phyloP scores from a whole-genome alignment of 257 asterid genomes.

The Leonotis leonurus region DNA sequence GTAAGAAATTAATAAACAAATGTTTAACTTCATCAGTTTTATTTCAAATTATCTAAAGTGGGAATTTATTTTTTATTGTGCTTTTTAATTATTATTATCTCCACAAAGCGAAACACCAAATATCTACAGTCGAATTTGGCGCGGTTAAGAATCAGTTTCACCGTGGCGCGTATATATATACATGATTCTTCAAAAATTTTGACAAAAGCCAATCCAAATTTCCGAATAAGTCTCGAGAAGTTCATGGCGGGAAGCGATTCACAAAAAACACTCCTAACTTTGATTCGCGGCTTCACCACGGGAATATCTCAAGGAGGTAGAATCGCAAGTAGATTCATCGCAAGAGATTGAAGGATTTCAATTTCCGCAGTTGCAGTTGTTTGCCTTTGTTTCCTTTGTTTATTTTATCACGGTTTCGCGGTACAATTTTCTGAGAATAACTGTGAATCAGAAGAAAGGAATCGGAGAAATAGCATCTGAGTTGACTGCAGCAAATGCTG shows the following conservation, averaged over 20 bases:
- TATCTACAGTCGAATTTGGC: too few relatives aligned
- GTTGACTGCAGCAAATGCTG: conserved; percentile 35
- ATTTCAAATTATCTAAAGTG: too few relatives aligned
- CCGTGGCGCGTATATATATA: neutral
- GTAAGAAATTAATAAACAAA: too few relatives aligned
- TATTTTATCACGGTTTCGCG: neutral
- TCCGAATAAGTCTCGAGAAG: neutral
- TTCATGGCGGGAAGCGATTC: conserved; percentile 84
- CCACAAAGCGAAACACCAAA: too few relatives aligned
- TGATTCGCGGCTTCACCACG: conserved; percentile 59
- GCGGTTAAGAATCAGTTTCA: neutral
- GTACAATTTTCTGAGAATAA: conserved; percentile 39
- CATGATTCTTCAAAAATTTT: neutral
- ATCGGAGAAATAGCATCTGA: conserved; percentile 51
- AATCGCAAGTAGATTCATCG: neutral
- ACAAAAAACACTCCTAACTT: conserved; percentile 47
- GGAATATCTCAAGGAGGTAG: conserved; percentile 82
- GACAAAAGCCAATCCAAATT: too few relatives aligned
- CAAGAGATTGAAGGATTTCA: neutral
- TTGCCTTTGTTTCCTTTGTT: neutral
- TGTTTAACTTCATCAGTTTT: too few relatives aligned
- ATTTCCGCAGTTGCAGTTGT: neutral
- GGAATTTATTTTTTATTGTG: too few relatives aligned
- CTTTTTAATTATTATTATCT: too few relatives aligned
- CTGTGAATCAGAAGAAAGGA: conserved; percentile 48